Base-by-base conservation (phyloP, 345 rosid species). In the Acer campestre region DNA sequence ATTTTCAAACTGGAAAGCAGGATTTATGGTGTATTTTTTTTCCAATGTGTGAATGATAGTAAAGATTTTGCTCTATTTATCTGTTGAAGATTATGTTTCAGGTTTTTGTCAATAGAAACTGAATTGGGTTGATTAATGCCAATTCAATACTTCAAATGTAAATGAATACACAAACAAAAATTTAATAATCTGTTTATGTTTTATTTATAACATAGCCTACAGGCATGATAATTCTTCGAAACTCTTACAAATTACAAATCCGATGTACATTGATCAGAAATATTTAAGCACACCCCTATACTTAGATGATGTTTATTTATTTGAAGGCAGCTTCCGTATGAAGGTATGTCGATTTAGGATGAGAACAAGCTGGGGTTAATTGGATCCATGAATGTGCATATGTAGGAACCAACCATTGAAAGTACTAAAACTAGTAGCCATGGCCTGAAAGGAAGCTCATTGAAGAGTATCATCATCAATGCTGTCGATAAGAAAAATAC, bases 401-500 rank as follows among this genome's bases (percentile, higher is more conserved):
- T 17, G 46, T 65, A 65, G 8, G 44, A 25, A 65, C 22, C 46
- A 65, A 65, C 5, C 46, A 10, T 0, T 9, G 23, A 27, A 18
- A 53, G 53, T 53, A 70, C 14, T 53, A 12, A 70, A 27, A 17
- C 13, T 1, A 29, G 68, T 2, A 65, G 31, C 68, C 44, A 65
- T 35, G 68, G 68, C 44, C 46, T 65, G 44, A 65, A 8, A 29
- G 68, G 68, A 14, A 65, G 20, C 46, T 65, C 11, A 17, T 64
- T 27, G 44, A 29, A 27, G 44, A 64, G 68, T 61, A 23, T 61
- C 35, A 61, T 61, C 64, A 56, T 12, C 75, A 56, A 2, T 22
- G 58, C 44, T 58, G 49, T 20, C 6, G 75, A 69, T 10, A 64
- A 31, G 76, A 71, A 78, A 55, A 71, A 62, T 64, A 44, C 58